Conservation (phyloP, 805 yeast genomes). For the Clavispora asparagi region DNA sequence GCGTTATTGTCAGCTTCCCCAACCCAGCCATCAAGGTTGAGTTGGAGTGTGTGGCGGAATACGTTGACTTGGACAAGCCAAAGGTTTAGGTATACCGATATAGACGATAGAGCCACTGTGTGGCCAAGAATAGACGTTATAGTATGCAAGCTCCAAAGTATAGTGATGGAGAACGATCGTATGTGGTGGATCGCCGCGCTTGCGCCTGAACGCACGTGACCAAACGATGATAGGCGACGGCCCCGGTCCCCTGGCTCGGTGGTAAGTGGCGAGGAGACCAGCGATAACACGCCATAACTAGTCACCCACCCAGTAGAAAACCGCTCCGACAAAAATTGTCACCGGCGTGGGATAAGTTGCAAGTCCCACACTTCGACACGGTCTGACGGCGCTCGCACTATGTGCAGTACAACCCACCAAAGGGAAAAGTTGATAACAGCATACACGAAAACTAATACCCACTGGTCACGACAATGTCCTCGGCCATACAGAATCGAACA, state of each 20-base stretch:
- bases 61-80: neutral
- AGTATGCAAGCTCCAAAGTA: no score
- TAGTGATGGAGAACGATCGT: no score
- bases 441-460: neutral
- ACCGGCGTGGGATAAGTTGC: no score
- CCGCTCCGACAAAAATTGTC: no score
- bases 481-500: conserved; percentile 71
- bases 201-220: no score
- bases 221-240: no score
- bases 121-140: neutral
- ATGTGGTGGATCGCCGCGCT: no score
- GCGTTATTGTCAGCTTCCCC: conserved; percentile 2
- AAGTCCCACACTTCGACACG: neutral
- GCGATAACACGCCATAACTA: no score
- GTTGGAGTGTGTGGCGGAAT: conserved; percentile 3
- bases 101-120: neutral
- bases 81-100: neutral
- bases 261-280: no score
- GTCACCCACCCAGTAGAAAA: no score
- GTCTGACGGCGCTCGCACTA: neutral
- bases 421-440: neutral
- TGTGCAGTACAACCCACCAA: neutral
- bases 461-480: conserved; percentile 6
- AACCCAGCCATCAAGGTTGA: conserved; percentile 3
- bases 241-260: no score